Evolutionary conservation across 163 green algal species (phyloP).

Genomic region (Scenedesmus sp.): DNA sequence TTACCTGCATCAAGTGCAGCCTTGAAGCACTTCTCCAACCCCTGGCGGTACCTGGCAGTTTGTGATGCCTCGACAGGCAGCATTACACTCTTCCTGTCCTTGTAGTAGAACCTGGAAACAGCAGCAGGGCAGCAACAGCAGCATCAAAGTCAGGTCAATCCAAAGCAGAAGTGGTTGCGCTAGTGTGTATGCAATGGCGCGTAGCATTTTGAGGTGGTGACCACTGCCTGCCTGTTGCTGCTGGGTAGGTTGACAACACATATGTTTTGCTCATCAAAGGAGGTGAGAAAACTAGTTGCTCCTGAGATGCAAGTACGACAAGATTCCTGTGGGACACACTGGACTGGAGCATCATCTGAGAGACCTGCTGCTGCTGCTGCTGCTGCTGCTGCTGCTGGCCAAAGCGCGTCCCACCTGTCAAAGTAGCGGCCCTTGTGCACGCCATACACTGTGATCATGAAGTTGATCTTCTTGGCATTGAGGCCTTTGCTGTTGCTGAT

Average conservation of each 20-base stretch:
- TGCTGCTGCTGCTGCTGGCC: background rate
- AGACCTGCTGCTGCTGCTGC: background rate
- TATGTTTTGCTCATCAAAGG: too few species aligned
- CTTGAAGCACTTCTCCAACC: conserved; percentile 25
- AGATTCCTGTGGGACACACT: too few species aligned
- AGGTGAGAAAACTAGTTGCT: too few species aligned
- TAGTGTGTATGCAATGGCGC: too few species aligned
- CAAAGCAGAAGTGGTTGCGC: background rate
- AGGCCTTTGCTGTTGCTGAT: conserved; percentile 23
- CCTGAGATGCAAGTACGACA: too few species aligned
- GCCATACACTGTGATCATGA: conserved; percentile 10
- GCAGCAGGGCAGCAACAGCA: background rate
- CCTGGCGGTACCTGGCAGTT: background rate
- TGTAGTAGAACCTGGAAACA: background rate
- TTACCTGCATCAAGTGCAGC: conserved; percentile 33
- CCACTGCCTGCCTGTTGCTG: too few species aligned
- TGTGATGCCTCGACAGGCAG: background rate
- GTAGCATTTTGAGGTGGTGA: too few species aligned
- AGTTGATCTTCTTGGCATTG: conserved; percentile 27
- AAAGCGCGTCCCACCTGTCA: background rate
- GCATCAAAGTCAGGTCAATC: background rate
- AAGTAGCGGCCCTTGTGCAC: background rate
- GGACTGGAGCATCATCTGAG: background rate
- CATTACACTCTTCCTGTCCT: background rate
- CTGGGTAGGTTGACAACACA: too few species aligned